Conservation (phyloP, 2,329 filamentous ascomycete species). For the Colletotrichum abscissum region DNA sequence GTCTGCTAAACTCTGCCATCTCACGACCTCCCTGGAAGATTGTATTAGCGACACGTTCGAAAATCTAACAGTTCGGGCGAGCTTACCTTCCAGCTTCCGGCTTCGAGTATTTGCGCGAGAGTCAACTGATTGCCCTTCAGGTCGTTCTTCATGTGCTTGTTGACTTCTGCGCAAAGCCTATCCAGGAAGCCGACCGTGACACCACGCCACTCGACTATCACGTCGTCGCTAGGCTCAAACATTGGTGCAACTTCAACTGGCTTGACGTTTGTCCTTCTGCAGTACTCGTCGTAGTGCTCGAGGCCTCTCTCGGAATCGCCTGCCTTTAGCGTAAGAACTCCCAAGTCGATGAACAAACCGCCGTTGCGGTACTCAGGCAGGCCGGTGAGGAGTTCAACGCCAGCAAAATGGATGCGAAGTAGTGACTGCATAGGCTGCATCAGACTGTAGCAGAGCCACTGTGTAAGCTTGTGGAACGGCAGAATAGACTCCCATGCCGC, state of each 20-base stretch:
- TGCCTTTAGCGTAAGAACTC: slow-evolving; percentile 62
- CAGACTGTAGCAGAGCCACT: slow-evolving; percentile 80
- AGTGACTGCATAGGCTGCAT: slow-evolving; percentile 72
- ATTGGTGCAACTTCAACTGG: slow-evolving; percentile 57
- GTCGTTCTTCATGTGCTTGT: slow-evolving; percentile 71
- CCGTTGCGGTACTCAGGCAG: slow-evolving; percentile 80
- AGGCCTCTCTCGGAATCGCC: slow-evolving; percentile 56
- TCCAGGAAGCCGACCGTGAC: slow-evolving; percentile 69
- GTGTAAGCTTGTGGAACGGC: slow-evolving; percentile 72
- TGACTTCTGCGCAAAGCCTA: slow-evolving; percentile 51
- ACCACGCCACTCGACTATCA: slow-evolving; percentile 71
- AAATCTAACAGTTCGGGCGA: background rate
- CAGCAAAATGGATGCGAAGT: slow-evolving; percentile 62
- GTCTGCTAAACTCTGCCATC: slow-evolving; percentile 93
- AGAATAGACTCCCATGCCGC: slow-evolving; percentile 76
- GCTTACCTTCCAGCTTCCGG: slow-evolving; percentile 95
- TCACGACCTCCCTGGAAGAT: slow-evolving; percentile 82
- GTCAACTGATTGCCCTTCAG: slow-evolving; percentile 79
- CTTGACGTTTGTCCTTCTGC: slow-evolving; percentile 76
- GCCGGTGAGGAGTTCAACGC: slow-evolving; percentile 69
- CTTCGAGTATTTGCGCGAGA: slow-evolving; percentile 91
- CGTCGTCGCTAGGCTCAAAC: slow-evolving; percentile 66
- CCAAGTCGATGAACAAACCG: slow-evolving; percentile 73
- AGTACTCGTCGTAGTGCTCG: slow-evolving; percentile 68
- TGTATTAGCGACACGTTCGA: slow-evolving; percentile 13